These are phyloP conservation scores for Leucosporidium creatinivorum DNA, from an alignment of 768 basidiomycete genomes.

Conservation along the genomic window DNA sequence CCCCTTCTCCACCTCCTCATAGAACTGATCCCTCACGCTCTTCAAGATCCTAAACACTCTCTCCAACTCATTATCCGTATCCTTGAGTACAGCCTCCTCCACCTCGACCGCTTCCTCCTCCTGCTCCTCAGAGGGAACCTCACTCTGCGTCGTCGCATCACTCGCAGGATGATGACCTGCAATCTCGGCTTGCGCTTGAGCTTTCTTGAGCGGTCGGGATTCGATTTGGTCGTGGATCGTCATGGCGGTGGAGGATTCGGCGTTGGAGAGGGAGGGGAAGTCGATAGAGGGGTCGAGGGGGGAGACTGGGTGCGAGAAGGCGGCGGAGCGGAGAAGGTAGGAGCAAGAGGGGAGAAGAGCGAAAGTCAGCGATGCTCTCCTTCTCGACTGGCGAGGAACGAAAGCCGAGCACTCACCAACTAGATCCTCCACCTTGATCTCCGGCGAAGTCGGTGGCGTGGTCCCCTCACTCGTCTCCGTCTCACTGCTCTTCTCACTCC, in stretches of 20 bases:
- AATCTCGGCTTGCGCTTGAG: conserved; percentile 23
- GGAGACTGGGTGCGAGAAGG: conserved; percentile 10
- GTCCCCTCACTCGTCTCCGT: neutral
- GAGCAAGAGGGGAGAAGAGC: neutral
- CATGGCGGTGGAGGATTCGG: conserved; percentile 15
- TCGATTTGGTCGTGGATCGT: conserved; percentile 32
- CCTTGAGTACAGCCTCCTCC: conserved; percentile 70
- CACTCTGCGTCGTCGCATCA: conserved; percentile 1
- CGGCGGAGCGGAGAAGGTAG: neutral
- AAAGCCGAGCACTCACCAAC: too few relatives aligned
- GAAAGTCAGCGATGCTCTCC: too few relatives aligned
- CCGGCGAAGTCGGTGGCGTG: too few relatives aligned
- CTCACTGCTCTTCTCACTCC: neutral
- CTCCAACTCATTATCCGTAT: conserved; percentile 73
- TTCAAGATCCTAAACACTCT: conserved; percentile 50
- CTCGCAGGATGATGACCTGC: conserved; percentile 19
- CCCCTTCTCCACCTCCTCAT: neutral
- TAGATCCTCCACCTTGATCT: too few relatives aligned
- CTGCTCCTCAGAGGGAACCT: conserved; percentile 5
- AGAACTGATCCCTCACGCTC: conserved; percentile 48
- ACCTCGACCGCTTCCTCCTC: conserved; percentile 47
- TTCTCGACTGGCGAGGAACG: too few relatives aligned
- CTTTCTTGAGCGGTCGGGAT: conserved; percentile 48
- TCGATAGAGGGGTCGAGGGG: conserved; percentile 16
- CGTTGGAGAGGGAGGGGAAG: conserved; percentile 20